A percentile compares a stretch with the other conserved stretches of the same genome.
Evolutionary conservation across 108 stramenopile species (phyloP).

Genomic region (Epithemia pelagica): DNA sequence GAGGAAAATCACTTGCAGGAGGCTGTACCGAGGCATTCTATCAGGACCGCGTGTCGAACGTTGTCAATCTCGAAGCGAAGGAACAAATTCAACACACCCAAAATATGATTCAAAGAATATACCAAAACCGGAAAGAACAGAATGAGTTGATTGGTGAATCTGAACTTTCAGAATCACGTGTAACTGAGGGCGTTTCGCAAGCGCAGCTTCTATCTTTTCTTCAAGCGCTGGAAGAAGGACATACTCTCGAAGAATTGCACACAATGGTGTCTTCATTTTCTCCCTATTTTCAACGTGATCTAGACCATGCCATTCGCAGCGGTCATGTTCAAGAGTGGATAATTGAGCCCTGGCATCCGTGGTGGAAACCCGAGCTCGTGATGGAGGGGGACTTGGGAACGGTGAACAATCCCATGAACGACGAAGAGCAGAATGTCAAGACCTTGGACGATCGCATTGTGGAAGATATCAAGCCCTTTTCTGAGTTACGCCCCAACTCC

Average conservation of each 20-base stretch:
- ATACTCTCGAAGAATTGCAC: conserved; percentile 11
- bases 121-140: conserved; percentile 8
- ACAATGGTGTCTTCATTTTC: conserved; percentile 15
- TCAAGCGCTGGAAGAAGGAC: conserved; percentile 11
- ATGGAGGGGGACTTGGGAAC: neutral
- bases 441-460: neutral
- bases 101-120: conserved; percentile 20
- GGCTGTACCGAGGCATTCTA: conserved; percentile 44
- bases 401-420: neutral
- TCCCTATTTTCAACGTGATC: conserved; percentile 18
- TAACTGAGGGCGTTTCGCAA: neutral
- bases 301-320: conserved; percentile 17
- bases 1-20: neutral
- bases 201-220: conserved; percentile 21
- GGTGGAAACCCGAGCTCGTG: conserved; percentile 36
- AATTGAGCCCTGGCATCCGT: conserved; percentile 39
- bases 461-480: neutral
- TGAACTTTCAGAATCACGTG: neutral
- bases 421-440: neutral
- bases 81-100: conserved; percentile 22
- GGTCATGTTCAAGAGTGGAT: conserved; percentile 21
- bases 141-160: neutral
- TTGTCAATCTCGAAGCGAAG: conserved; percentile 24
- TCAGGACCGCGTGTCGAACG: conserved; percentile 22
- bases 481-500: neutral